Conservation (phyloP, 1,284 basidiomycete species). For the Heterobasidion parviporum region DNA sequence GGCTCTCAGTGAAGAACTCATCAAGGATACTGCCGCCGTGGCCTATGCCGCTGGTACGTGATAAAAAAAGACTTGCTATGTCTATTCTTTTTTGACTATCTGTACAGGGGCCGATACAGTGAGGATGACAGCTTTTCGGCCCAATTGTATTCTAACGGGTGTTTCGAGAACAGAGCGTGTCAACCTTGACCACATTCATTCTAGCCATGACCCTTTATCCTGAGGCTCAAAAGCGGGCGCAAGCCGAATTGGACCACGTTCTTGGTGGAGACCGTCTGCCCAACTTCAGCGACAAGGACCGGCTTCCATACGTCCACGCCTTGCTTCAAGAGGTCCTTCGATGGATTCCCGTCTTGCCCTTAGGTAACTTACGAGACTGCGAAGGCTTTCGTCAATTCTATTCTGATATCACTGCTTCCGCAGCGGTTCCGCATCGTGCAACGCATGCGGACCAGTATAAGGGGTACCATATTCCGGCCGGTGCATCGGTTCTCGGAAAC, state of each 20-base stretch:
- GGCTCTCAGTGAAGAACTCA: slow-evolving; percentile 10
- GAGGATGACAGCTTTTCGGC: not conserved
- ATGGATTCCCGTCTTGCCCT: slow-evolving; percentile 19
- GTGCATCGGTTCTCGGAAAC: slow-evolving; percentile 10
- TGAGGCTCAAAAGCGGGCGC: slow-evolving; percentile 28
- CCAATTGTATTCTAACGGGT: not conserved
- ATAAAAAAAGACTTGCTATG: not conserved
- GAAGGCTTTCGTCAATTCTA: not conserved
- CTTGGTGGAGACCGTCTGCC: slow-evolving; percentile 31
- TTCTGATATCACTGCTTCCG: not conserved
- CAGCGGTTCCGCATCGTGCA: slow-evolving; percentile 9
- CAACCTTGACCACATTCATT: slow-evolving; percentile 29
- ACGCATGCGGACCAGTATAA: slow-evolving; percentile 8
- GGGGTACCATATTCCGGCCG: slow-evolving; percentile 9
- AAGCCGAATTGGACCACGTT: slow-evolving; percentile 32
- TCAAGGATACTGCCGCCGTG: slow-evolving; percentile 12
- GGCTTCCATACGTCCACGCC: slow-evolving; percentile 30
- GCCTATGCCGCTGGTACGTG: slow-evolving; percentile 11
- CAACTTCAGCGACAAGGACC: slow-evolving; percentile 27
- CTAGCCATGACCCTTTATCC: slow-evolving; percentile 33
- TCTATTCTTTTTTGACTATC: not conserved
- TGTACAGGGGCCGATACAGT: slow-evolving; percentile 12
- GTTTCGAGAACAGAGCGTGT: slow-evolving; percentile 26
- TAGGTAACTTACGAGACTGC: not conserved
- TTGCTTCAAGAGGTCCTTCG: slow-evolving; percentile 31